phyloP scores from a whole-genome alignment of 1,139 yeast species.

The Yamadazyma conglobata region DNA sequence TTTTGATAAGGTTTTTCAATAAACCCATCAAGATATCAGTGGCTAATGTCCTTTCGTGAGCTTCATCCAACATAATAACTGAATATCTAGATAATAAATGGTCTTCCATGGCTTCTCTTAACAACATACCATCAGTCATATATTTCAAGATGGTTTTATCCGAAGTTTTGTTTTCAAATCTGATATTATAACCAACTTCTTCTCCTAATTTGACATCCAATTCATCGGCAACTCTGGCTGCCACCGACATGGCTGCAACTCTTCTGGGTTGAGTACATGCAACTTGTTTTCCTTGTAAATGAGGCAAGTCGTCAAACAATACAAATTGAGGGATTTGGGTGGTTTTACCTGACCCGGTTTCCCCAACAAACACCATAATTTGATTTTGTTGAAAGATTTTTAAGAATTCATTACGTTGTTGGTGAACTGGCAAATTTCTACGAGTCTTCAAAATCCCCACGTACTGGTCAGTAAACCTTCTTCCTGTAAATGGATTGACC shows the following conservation, averaged over 20 bases:
- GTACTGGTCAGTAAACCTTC: constrained; percentile 58
- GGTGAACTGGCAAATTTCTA: constrained; percentile 89
- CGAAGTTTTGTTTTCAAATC: constrained; percentile 88
- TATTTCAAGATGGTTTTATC: constrained; percentile 81
- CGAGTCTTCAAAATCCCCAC: constrained; percentile 73
- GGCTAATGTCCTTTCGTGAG: constrained; percentile 95
- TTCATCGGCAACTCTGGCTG: constrained; percentile 93
- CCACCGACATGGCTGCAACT: constrained; percentile 98
- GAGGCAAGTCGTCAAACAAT: constrained; percentile 87
- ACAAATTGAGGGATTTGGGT: constrained; percentile 97
- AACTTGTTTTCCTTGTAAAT: constrained; percentile 69
- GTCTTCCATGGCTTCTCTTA: constrained; percentile 97
- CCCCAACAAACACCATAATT: constrained; percentile 97
- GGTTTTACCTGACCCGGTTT: constrained; percentile 97
- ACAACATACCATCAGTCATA: constrained; percentile 98
- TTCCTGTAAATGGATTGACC: constrained; percentile 77
- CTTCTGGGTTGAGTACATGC: constrained; percentile 98
- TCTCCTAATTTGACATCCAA: constrained; percentile 89
- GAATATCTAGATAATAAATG: constrained; percentile 77
- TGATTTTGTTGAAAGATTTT: constrained; percentile 81
- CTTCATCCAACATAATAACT: constrained; percentile 93
- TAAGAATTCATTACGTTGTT: constrained; percentile 86
- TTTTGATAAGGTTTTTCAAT: constrained; percentile 70
- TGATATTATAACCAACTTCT: constrained; percentile 89
- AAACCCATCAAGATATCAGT: constrained; percentile 97